A percentile compares a stretch with the other conserved stretches of the same genome.
phyloP scores from a whole-genome alignment of 2,329 filamentous ascomycete species.

The Xylaria sp. region DNA sequence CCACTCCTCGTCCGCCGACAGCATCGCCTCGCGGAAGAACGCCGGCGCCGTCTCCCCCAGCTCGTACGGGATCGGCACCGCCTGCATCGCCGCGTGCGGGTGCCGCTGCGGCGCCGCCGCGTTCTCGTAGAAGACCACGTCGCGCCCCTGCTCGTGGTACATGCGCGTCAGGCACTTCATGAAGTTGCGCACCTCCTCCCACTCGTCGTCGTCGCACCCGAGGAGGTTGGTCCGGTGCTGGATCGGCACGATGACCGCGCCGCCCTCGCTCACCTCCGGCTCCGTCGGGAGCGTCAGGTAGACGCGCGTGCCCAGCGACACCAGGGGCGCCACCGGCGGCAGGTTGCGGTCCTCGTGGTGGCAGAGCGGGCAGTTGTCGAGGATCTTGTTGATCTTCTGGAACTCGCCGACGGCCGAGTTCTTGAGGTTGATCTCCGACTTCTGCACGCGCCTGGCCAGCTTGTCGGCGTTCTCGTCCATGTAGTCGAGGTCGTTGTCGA shows the following conservation, averaged over 20 bases:
- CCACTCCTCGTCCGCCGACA: conserved; percentile 90
- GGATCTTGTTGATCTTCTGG: conserved; percentile 82
- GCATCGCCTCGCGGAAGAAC: conserved; percentile 93
- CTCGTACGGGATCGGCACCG: conserved; percentile 84
- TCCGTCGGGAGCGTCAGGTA: conserved; percentile 89
- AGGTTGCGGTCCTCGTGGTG: conserved; percentile 80
- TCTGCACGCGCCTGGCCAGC: conserved; percentile 83
- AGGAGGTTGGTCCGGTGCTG: conserved; percentile 86
- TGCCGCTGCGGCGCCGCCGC: conserved; percentile 79
- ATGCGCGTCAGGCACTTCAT: conserved; percentile 95
- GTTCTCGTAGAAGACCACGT: conserved; percentile 98
- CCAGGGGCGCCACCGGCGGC: conserved; percentile 79
- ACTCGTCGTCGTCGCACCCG: conserved; percentile 99
- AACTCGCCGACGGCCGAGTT: conserved; percentile 87
- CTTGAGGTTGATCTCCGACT: conserved; percentile 84
- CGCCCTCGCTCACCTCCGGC: conserved; percentile 81
- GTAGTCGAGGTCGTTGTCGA: conserved; percentile 91
- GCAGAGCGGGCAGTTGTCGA: conserved; percentile 88
- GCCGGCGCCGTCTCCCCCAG: conserved; percentile 91
- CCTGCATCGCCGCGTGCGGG: conserved; percentile 82
- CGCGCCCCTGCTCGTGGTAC: conserved; percentile 90
- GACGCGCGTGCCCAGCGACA: conserved; percentile 83
- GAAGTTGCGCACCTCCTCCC: conserved; percentile 98
- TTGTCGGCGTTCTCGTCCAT: conserved; percentile 95
- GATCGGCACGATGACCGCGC: conserved; percentile 86